phyloP scores from a whole-genome alignment of 768 basidiomycete genomes.

The Lactarius vividus region DNA sequence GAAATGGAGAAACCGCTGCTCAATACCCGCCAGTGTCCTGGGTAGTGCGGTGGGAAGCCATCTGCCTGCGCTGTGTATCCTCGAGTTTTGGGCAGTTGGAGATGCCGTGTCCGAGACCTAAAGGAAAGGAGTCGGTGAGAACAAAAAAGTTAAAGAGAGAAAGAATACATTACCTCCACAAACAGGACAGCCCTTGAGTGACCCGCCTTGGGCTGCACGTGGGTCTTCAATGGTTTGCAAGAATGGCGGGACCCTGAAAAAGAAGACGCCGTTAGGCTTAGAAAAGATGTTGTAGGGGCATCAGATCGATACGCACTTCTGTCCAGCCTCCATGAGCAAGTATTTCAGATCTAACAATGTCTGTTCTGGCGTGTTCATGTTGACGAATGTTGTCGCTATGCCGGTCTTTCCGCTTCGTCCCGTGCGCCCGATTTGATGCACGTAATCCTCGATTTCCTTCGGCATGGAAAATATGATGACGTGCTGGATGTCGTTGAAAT shows the following conservation, averaged over 20 bases:
- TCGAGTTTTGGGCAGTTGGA: slow-evolving; percentile 96
- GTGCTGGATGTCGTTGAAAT: slow-evolving; percentile 98
- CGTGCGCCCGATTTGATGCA: slow-evolving; percentile 98
- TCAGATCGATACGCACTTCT: slow-evolving; percentile 64
- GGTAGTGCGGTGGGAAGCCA: slow-evolving; percentile 77
- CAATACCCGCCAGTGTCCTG: slow-evolving; percentile 58
- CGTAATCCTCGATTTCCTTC: slow-evolving; percentile 99
- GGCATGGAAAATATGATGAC: slow-evolving; percentile 99
- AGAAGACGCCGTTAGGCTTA: slow-evolving; percentile 22
- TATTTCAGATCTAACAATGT: slow-evolving; percentile 97
- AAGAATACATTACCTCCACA: slow-evolving; percentile 71
- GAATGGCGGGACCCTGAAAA: slow-evolving; percentile 86
- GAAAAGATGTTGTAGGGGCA: neutral
- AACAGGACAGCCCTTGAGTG: slow-evolving; percentile 86
- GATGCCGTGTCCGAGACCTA: slow-evolving; percentile 90
- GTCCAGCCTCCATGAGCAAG: slow-evolving; percentile 92
- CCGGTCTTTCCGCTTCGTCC: slow-evolving; percentile 98
- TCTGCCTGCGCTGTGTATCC: slow-evolving; percentile 85
- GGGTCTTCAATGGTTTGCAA: slow-evolving; percentile 88
- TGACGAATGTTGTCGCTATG: slow-evolving; percentile 98
- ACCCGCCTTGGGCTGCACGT: slow-evolving; percentile 71
- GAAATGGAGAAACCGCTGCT: neutral
- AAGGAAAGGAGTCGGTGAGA: slow-evolving; percentile 5
- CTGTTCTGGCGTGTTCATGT: slow-evolving; percentile 96
- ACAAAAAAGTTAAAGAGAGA: neutral